Evolutionary conservation across 2,329 filamentous ascomycete genomes (phyloP), one percentile per base, ranked within the genome.

Genomic region (Venturia asperata): DNA sequence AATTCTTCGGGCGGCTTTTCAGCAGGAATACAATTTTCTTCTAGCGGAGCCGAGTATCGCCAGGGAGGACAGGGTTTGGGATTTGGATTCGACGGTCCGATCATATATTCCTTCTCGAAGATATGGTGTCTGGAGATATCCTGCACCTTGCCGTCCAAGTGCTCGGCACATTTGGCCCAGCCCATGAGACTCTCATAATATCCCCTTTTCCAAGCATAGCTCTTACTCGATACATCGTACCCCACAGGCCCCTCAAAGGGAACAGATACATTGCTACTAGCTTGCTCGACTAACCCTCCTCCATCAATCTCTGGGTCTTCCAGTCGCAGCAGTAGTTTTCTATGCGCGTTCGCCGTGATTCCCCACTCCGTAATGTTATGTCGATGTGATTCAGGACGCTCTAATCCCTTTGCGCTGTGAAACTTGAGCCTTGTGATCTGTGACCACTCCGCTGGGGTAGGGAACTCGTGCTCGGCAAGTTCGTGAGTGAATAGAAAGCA

Each of bases 161-260:
- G 85, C 76, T 97, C 92, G 5, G 91, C 87, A 0, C 87, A 85
- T 69, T 85, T 85, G 0, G 88, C 92, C 67, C 85, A 85, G 13
- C 88, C 82, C 85, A 97, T 90, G 60, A 97, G 77, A 3, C 87
- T 83, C 71, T 95, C 86, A 71, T 88, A 92, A 76, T 97, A 97
- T 0, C 91, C 92, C 65, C 90, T 82, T 70, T 88, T 82, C 93
- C 92, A 97, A 62, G 88, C 81, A 75, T 95, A 91, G 68, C 86
- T 88, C 79, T 92, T 96, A 7, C 77, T 82, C 1, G 84, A 84
- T 65, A 94, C 79, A 73, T 96, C 90, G 68, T 85, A 85, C 0
- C 86, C 85, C 2, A 81, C 79, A 65, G 76, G 79, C 0, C 83
- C 84, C 37, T 85, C 70, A 0, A 81, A 83, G 3, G 82, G 81